Evolutionary conservation across 179 eudicot genomes (phyloP).

Genomic region (Silene vulgaris): DNA sequence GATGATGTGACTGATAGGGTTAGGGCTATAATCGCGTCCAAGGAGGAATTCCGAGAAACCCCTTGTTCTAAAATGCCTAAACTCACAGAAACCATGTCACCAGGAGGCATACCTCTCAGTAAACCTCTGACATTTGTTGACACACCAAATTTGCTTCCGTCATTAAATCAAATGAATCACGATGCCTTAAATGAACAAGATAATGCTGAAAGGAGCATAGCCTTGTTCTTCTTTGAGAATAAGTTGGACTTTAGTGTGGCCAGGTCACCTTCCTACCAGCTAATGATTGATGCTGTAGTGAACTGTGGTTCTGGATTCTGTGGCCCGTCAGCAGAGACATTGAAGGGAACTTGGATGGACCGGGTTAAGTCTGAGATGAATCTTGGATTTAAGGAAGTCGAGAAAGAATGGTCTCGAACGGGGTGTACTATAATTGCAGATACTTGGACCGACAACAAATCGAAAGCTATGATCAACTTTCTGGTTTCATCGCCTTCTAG

Average conservation of each 20-base stretch:
- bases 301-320: slow-evolving; percentile 63
- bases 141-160: slow-evolving; percentile 42
- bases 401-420: slow-evolving; percentile 84
- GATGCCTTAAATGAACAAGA: slow-evolving; percentile 47
- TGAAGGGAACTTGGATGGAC: slow-evolving; percentile 69
- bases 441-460: slow-evolving; percentile 90
- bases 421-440: slow-evolving; percentile 91
- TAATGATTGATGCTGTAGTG: slow-evolving; percentile 71
- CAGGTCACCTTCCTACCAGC: slow-evolving; percentile 72
- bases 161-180: slow-evolving; percentile 29
- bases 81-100: slow-evolving; percentile 42
- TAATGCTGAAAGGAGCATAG: slow-evolving; percentile 74
- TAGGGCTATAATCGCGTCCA: slow-evolving; percentile 59
- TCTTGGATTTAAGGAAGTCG: slow-evolving; percentile 58
- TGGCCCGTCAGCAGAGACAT: slow-evolving; percentile 78
- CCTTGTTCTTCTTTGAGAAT: slow-evolving; percentile 88
- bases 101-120: slow-evolving; percentile 29
- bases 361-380: slow-evolving; percentile 63
- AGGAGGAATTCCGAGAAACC: slow-evolving; percentile 61
- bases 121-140: slow-evolving; percentile 40
- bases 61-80: slow-evolving; percentile 48
- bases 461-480: slow-evolving; percentile 78
- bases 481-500: slow-evolving; percentile 83
- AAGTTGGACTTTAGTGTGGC: slow-evolving; percentile 78
- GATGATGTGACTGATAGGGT: slow-evolving; percentile 85